Evolutionary conservation across 1,284 basidiomycete species (phyloP).

Genomic region (Ustilago tritici): DNA sequence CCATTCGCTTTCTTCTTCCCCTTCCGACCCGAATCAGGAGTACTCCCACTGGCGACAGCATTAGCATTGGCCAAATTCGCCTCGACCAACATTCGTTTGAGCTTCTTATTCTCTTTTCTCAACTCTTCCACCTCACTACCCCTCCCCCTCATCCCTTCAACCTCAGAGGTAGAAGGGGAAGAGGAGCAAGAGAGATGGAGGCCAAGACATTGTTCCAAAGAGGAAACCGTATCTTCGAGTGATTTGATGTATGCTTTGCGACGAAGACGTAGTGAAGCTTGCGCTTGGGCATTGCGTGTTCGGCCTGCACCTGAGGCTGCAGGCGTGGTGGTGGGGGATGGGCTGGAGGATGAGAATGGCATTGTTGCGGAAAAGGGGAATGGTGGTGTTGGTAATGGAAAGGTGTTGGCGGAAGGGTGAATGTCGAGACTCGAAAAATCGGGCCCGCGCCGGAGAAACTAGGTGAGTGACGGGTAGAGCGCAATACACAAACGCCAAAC

Average conservation of each 20-base stretch:
- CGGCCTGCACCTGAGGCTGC: conserved; percentile 3
- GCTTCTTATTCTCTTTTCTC: conserved; percentile 19
- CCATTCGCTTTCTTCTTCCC: conserved; percentile 9
- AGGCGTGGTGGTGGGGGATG: too few relatives aligned
- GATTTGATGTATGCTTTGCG: conserved; percentile 47
- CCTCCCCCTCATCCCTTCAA: background rate
- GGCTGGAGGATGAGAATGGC: too few relatives aligned
- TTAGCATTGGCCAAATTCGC: conserved; percentile 25
- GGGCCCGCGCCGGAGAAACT: background rate
- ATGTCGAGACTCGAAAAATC: background rate
- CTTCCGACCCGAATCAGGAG: background rate
- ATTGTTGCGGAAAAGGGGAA: conserved; percentile 13
- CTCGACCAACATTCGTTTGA: conserved; percentile 19
- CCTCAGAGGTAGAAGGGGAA: too few relatives aligned
- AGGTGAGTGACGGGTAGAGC: background rate
- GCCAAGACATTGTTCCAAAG: conserved; percentile 29
- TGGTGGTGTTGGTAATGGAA: background rate
- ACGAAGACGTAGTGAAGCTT: conserved; percentile 36
- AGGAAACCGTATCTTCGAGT: conserved; percentile 42
- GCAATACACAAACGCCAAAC: background rate
- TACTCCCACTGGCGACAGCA: background rate
- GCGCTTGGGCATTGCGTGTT: conserved; percentile 47
- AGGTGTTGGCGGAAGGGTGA: background rate
- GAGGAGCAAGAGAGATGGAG: conserved; percentile 16
- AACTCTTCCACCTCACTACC: conserved; percentile 2